Percentiles rank a stretch among this genome's conserved stretches.
Conservation (phyloP, 169 alveolate genomes). For the Amoebophrya sp. region DNA sequence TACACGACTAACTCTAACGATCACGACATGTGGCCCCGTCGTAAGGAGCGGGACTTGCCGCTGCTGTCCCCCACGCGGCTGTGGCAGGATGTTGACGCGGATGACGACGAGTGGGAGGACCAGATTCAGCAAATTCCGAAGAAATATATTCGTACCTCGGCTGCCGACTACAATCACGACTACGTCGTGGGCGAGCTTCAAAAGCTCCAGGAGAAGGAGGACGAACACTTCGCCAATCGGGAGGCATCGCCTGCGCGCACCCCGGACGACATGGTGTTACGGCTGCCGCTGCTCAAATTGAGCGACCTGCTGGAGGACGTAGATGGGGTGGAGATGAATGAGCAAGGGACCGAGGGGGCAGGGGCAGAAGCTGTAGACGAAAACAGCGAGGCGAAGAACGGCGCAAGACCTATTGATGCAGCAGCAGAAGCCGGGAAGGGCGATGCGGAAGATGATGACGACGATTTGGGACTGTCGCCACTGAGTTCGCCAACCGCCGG, state of each 20-base stretch:
- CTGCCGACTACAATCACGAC: neutral
- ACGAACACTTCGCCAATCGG: neutral
- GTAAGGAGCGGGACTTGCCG: neutral
- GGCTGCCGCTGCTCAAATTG: neutral
- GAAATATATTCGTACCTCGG: neutral
- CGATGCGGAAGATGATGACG: neutral
- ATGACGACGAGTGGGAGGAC: neutral
- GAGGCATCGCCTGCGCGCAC: neutral
- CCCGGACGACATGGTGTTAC: neutral
- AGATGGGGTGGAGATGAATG: too few species aligned
- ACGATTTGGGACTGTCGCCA: neutral
- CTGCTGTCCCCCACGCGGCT: neutral
- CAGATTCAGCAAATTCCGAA: neutral
- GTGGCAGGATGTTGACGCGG: neutral
- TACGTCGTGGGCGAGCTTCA: neutral
- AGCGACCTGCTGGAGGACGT: neutral
- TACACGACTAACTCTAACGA: too few species aligned
- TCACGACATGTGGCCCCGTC: conserved; percentile 6
- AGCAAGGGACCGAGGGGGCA: neutral
- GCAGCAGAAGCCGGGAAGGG: too few species aligned
- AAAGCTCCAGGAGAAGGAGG: neutral
- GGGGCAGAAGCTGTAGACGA: neutral
- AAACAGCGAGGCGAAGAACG: neutral
- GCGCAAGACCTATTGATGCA: too few species aligned
- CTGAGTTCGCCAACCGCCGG: too few species aligned